Percentiles rank a stretch among this genome's conserved stretches.
Conservation (phyloP, 169 alveolate genomes). For the Cryptosporidium ubiquitum region DNA sequence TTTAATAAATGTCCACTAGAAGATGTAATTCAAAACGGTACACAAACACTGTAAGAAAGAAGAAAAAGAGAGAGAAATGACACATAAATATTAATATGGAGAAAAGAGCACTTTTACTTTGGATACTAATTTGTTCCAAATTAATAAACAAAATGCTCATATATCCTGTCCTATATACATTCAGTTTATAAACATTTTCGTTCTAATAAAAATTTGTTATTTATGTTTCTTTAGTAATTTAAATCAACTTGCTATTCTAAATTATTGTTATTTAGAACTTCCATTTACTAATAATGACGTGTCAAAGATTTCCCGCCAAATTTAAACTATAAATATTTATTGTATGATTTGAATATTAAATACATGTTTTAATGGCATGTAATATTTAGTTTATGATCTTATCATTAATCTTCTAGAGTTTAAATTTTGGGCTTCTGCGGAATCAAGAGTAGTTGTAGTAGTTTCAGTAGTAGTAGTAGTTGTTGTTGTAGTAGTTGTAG, state of each 20-base stretch:
- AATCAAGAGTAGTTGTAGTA: not conserved
- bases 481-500: slow-evolving; percentile 7
- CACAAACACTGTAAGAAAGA: no score
- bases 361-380: not conserved
- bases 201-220: no score
- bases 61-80: no score
- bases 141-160: not conserved
- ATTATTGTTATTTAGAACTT: no score
- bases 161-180: no score
- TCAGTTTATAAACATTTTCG: no score
- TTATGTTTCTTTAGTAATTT: no score
- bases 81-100: not conserved
- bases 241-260: no score
- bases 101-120: not conserved
- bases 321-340: no score
- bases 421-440: not conserved
- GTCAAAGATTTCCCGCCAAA: not conserved
- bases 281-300: not conserved
- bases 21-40: no score
- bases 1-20: no score
- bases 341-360: no score
- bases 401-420: slow-evolving; percentile 1
- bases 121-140: not conserved
- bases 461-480: slow-evolving; percentile 2
- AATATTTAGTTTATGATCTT: not conserved